These are phyloP conservation scores for Globisporangium cystogenes DNA, from an alignment of 352 stramenopile species.

Conservation along the genomic window DNA sequence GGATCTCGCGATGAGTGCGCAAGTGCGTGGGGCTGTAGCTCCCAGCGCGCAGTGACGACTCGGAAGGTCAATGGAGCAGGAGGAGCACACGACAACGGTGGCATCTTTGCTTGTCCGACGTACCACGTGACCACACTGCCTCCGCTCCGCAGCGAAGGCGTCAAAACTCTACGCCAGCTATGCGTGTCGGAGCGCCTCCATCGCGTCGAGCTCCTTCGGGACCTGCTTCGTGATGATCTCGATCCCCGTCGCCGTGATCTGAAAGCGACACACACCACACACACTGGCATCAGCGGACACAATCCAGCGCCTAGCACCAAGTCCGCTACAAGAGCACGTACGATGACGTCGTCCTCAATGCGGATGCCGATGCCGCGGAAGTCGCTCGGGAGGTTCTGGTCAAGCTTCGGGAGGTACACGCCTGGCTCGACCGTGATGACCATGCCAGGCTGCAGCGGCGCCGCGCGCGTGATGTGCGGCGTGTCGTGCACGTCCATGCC, in stretches of 20 bases:
- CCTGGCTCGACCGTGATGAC: constrained; percentile 80
- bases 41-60: background rate
- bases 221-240: constrained; percentile 65
- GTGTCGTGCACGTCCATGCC: constrained; percentile 85
- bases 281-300: background rate
- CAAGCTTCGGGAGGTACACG: constrained; percentile 78
- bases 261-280: constrained; percentile 2
- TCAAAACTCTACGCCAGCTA: background rate
- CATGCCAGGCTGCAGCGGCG: constrained; percentile 63
- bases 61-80: background rate
- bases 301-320: background rate
- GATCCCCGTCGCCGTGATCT: constrained; percentile 75
- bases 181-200: constrained; percentile 45
- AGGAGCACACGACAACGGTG: background rate
- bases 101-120: background rate
- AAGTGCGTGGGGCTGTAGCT: background rate
- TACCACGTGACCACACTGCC: background rate
- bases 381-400: constrained; percentile 53
- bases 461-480: constrained; percentile 53
- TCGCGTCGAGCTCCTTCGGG: constrained; percentile 64
- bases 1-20: constrained; percentile 12
- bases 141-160: background rate
- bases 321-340: constrained; percentile 19
- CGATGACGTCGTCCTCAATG: constrained; percentile 84
- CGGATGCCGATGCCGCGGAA: constrained; percentile 82